phyloP scores from a whole-genome alignment of 257 asterid species.

The Salvia hispanica region DNA sequence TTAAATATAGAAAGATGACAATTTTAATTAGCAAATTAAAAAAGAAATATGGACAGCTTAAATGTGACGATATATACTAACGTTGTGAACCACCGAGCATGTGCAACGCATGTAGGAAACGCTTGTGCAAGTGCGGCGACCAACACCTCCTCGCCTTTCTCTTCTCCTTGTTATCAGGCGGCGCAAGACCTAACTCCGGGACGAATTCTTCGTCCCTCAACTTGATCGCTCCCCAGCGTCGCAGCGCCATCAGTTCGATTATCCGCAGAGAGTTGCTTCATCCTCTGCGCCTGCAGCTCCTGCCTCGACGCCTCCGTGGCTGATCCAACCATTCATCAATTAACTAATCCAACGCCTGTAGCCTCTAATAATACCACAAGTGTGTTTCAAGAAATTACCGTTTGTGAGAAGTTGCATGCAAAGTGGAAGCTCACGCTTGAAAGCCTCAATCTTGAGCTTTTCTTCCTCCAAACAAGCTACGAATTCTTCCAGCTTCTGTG shows the following conservation, averaged over 20 bases:
- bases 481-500: conserved; percentile 61
- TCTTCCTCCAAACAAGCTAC: conserved; percentile 71
- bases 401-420: conserved; percentile 74
- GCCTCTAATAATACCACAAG: no score
- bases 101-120: conserved; percentile 78
- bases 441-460: conserved; percentile 68
- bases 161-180: conserved; percentile 40
- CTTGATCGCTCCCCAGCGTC: conserved; percentile 65
- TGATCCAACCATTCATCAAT: conserved; percentile 18
- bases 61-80: conserved; percentile 16
- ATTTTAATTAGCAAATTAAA: no score
- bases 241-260: conserved; percentile 72
- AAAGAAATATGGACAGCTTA: no score
- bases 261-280: conserved; percentile 35
- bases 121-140: conserved; percentile 76
- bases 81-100: conserved; percentile 84
- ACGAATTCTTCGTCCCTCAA: conserved; percentile 20
- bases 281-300: conserved; percentile 53
- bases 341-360: not conserved
- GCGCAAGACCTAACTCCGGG: conserved; percentile 56
- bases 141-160: conserved; percentile 82
- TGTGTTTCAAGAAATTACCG: conserved; percentile 40
- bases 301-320: conserved; percentile 70
- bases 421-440: conserved; percentile 78
- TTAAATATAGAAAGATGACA: no score